Evolutionary conservation across 2,329 filamentous ascomycete species (phyloP), one percentile per base, ranked within the genome.

Genomic region (Teratosphaeria destructans): DNA sequence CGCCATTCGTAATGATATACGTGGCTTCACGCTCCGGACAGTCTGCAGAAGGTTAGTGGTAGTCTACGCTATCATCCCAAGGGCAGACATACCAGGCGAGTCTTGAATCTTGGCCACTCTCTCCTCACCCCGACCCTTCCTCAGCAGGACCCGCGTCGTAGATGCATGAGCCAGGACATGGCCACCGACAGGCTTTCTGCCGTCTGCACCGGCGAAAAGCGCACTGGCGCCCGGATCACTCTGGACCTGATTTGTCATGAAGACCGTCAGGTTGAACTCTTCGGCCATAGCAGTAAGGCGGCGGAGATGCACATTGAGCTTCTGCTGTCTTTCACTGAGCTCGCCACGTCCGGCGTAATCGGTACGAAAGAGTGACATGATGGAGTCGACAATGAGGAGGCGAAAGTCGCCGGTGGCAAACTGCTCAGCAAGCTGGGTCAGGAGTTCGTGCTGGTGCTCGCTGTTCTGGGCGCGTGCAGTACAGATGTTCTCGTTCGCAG

Each of bases 241-340:
- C 73, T 87, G 85, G 39, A 88, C 85, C 73, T 88, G 85, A 64
- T 88, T 88, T 57, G 85, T 88, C 80, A 85, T 83, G 60, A 85
- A 74, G 56, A 85, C 82, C 55, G 81, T 61, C 60, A 88, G 76
- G 67, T 88, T 88, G 75, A 87, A 88, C 67, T 87, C 85, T 79
- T 87, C 84, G 43, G 85, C 84, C 75, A 86, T 84, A 69, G 85
- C 82, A 14, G 81, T 81, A 54, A 87, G 73, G 70, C 82, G 84
- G 62, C 82, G 81, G 47, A 88, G 74, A 68, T 87, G 87, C 63
- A 84, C 80, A 61, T 84, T 84, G 35, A 88, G 76, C 67, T 85
- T 86, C 72, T 86, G 83, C 72, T 88, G 85, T 32, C 85, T 80
- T 64, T 88, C 85, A 23, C 82, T 83, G 59, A 88, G 77, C 69